phyloP scores from a whole-genome alignment of 202 grass and related monocot genomes.

The Elaeis oleifera region DNA sequence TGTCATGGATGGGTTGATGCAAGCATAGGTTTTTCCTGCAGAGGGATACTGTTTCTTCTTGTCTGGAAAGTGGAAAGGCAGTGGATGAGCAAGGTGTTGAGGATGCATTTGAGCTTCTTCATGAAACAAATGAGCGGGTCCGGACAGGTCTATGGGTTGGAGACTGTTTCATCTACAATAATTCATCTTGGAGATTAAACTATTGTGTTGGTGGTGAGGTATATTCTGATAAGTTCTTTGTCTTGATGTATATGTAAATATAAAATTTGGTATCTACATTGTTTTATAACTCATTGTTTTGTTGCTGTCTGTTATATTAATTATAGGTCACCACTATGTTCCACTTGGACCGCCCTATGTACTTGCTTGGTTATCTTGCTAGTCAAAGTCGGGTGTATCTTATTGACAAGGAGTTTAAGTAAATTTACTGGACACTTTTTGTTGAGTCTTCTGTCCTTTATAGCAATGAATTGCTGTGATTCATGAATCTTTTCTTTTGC shows the following conservation, averaged over 20 bases:
- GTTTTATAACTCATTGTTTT: slow-evolving; percentile 9
- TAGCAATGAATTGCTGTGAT: not conserved
- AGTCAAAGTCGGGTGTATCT: slow-evolving; percentile 98
- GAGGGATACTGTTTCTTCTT: slow-evolving; percentile 79
- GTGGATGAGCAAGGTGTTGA: slow-evolving; percentile 81
- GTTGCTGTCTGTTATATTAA: slow-evolving; percentile 27
- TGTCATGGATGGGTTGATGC: too few species aligned
- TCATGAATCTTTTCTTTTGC: slow-evolving; percentile 18
- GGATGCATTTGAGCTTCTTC: slow-evolving; percentile 97
- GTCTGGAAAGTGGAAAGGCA: slow-evolving; percentile 77
- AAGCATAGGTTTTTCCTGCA: slow-evolving; percentile 14
- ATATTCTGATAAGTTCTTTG: slow-evolving; percentile 7
- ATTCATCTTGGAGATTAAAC: slow-evolving; percentile 80
- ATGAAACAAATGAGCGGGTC: slow-evolving; percentile 89
- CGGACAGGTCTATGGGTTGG: slow-evolving; percentile 97
- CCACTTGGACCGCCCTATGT: slow-evolving; percentile 98
- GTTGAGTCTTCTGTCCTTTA: slow-evolving; percentile 6
- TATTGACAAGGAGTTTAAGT: slow-evolving; percentile 99
- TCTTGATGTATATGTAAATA: not conserved
- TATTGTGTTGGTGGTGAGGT: slow-evolving; percentile 99
- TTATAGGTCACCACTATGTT: slow-evolving; percentile 92
- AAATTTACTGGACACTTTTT: slow-evolving; percentile 18
- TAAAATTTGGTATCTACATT: too few species aligned
- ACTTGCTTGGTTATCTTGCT: slow-evolving; percentile 89
- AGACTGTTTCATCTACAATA: slow-evolving; percentile 99